phyloP scores from a whole-genome alignment of 192 early-diverging fungal species.

The Paraglomus brasilianum region DNA sequence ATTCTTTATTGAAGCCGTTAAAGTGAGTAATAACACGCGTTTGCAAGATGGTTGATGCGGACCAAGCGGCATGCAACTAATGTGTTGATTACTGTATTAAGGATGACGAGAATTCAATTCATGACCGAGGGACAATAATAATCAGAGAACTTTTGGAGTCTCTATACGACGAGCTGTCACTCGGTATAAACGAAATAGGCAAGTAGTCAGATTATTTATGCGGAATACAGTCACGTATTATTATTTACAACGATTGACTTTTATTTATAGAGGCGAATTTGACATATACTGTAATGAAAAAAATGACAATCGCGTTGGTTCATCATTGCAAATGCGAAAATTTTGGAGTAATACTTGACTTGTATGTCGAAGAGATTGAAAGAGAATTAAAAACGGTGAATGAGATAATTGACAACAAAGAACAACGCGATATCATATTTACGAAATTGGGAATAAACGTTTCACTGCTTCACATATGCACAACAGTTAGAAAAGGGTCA shows the following conservation, averaged over 20 bases:
- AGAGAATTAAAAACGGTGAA: constrained; percentile 26
- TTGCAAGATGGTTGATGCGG: background rate
- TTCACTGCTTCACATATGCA: constrained; percentile 44
- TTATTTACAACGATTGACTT: background rate
- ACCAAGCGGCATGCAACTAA: background rate
- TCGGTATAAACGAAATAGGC: background rate
- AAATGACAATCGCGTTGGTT: constrained; percentile 50
- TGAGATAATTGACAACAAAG: constrained; percentile 10
- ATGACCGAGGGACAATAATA: constrained; percentile 46
- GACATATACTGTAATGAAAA: constrained; percentile 39
- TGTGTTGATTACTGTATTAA: background rate
- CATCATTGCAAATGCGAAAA: constrained; percentile 52
- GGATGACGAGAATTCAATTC: constrained; percentile 45
- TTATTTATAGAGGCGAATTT: constrained; percentile 28
- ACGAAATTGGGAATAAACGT: constrained; percentile 41
- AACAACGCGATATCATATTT: constrained; percentile 32
- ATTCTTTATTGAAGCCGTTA: constrained; percentile 82
- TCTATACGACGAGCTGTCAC: constrained; percentile 33
- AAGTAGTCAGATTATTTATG: background rate
- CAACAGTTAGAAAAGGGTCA: constrained; percentile 52
- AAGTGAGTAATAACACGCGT: constrained; percentile 41
- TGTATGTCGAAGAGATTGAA: constrained; percentile 44
- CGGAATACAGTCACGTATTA: background rate
- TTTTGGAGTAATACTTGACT: constrained; percentile 46
- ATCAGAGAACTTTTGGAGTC: constrained; percentile 43